Evolutionary conservation across 2,329 filamentous ascomycete genomes (phyloP).

Genomic region (Trichoderma citrinoviride): DNA sequence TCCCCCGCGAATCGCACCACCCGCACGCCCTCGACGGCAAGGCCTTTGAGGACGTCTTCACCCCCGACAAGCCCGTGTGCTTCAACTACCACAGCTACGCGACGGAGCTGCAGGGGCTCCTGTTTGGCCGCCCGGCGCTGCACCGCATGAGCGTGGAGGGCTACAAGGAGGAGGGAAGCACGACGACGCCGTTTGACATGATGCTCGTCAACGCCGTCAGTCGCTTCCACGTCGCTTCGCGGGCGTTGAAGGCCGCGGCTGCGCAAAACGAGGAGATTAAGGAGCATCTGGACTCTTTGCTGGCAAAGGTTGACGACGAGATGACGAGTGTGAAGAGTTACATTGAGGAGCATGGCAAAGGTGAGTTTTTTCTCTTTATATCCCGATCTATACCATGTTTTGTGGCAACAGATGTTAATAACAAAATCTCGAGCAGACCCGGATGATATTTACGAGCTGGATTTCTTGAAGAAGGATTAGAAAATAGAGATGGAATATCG

Average conservation of each 20-base stretch:
- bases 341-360: background rate
- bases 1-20: constrained; percentile 53
- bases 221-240: constrained; percentile 47
- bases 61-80: constrained; percentile 51
- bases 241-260: background rate
- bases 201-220: constrained; percentile 52
- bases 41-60: constrained; percentile 57
- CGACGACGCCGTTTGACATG: constrained; percentile 69
- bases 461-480: background rate
- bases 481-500: background rate
- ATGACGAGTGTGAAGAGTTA: background rate
- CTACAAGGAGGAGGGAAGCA: constrained; percentile 64
- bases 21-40: constrained; percentile 55
- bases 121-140: constrained; percentile 55
- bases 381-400: too few relatives aligned
- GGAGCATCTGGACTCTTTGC: background rate
- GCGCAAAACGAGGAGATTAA: background rate
- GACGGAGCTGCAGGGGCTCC: constrained; percentile 57
- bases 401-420: too few relatives aligned
- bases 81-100: constrained; percentile 69
- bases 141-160: constrained; percentile 55
- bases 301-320: background rate
- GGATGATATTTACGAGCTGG: background rate
- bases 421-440: too few relatives aligned
- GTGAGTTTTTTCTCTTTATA: background rate